Percentiles rank a stretch among this genome's conserved stretches.
phyloP scores from a whole-genome alignment of 202 grass and related monocot genomes.

The Schoenoplectus tabernaemontani region DNA sequence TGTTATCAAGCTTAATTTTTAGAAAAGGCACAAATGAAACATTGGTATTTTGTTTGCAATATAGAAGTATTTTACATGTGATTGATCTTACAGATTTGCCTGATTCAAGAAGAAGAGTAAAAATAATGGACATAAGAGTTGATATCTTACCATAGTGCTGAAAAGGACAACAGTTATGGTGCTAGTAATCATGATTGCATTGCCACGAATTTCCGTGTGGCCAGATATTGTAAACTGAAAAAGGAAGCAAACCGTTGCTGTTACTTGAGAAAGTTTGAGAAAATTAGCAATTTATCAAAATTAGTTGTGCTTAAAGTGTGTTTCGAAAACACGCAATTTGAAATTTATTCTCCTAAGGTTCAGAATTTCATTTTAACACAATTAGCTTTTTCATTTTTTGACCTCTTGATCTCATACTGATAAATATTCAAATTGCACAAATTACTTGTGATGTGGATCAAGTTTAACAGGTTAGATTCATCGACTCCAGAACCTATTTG shows the following conservation, averaged over 20 bases:
- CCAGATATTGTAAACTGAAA: conserved; percentile 93
- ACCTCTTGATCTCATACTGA: background rate
- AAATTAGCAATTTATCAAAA: conserved; percentile 14
- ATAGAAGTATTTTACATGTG: background rate
- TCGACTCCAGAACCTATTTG: background rate
- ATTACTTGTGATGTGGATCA: no score
- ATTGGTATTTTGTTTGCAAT: background rate
- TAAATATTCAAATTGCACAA: background rate
- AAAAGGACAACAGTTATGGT: conserved; percentile 96
- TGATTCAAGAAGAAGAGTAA: background rate
- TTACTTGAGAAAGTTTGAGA: conserved; percentile 23
- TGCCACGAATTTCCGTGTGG: conserved; percentile 69
- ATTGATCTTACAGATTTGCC: background rate
- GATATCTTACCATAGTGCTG: conserved; percentile 78
- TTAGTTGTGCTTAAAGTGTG: no score
- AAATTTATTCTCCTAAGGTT: background rate
- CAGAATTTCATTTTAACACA: background rate
- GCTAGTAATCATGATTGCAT: conserved; percentile 97
- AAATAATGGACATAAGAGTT: conserved; percentile 14
- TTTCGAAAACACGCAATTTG: background rate
- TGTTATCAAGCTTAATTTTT: background rate
- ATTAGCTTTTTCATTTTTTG: background rate
- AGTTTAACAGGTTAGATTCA: no score
- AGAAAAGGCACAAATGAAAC: background rate
- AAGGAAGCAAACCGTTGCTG: conserved; percentile 1